Percentiles rank a stretch among this genome's conserved stretches.
Conservation (phyloP, 1,139 yeast species). For the Blastobotrys elegans region DNA sequence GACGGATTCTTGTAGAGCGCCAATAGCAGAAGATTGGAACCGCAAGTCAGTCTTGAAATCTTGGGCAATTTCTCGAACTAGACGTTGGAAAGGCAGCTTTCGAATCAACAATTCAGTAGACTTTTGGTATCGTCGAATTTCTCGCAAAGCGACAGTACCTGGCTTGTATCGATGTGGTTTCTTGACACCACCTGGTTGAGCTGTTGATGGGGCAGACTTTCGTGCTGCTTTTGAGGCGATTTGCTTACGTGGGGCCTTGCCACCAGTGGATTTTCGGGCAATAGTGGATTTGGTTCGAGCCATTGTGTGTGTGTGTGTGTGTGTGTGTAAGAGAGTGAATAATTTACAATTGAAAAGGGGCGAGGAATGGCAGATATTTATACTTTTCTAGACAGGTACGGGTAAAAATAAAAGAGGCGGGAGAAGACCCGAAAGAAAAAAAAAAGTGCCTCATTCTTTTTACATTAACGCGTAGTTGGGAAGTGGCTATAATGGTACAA, state of each 20-base stretch:
- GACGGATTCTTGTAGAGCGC: constrained; percentile 98
- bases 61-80: constrained; percentile 96
- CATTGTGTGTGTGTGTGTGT: no score
- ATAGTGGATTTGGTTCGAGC: constrained; percentile 97
- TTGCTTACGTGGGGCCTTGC: constrained; percentile 99
- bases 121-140: constrained; percentile 98
- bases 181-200: constrained; percentile 98
- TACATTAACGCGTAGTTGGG: no score
- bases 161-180: constrained; percentile 99
- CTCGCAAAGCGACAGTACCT: constrained; percentile 99
- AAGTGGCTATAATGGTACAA: no score
- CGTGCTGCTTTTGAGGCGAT: constrained; percentile 98
- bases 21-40: constrained; percentile 97
- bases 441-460: no score
- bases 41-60: constrained; percentile 97
- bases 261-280: constrained; percentile 99
- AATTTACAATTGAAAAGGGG: no score
- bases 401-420: no score
- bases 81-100: constrained; percentile 97
- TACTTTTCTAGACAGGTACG: no score
- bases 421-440: no score
- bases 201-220: constrained; percentile 70
- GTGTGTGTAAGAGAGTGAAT: no score
- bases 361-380: no score
- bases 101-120: constrained; percentile 94